These are phyloP conservation scores for Poteriospumella lacustris DNA, from an alignment of 108 stramenopile species.

Conservation along the genomic window DNA sequence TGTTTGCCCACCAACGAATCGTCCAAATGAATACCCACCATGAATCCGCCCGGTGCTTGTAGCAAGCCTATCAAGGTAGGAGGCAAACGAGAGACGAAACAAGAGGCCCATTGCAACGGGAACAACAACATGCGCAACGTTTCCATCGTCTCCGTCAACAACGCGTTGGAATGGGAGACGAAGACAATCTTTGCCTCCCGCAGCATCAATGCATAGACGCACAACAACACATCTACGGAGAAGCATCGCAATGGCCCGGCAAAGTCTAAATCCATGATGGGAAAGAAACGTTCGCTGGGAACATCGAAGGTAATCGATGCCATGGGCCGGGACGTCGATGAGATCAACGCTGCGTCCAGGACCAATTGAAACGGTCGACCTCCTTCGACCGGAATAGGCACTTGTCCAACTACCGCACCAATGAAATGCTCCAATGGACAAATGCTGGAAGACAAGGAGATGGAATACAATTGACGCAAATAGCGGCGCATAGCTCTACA, in stretches of 20 bases:
- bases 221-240: not conserved
- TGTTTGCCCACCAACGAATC: not conserved
- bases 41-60: conserved; percentile 26
- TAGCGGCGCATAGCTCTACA: conserved; percentile 30
- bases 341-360: conserved; percentile 24
- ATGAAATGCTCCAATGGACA: conserved; percentile 27
- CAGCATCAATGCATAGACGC: conserved; percentile 1
- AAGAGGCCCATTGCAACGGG: conserved; percentile 22
- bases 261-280: conserved; percentile 29
- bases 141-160: conserved; percentile 26
- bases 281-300: not conserved
- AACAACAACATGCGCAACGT: not conserved
- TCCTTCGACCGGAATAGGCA: conserved; percentile 19
- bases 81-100: conserved; percentile 24
- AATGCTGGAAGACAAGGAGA: not conserved
- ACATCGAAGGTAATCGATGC: not conserved
- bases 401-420: not conserved
- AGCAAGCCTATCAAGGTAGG: not conserved
- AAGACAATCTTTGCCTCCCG: conserved; percentile 24
- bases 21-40: conserved; percentile 15
- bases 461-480: conserved; percentile 21
- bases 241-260: conserved; percentile 29
- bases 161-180: not conserved
- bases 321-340: not conserved
- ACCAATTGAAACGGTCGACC: conserved; percentile 25